Percentiles rank a stretch among this genome's conserved stretches.
Conservation (phyloP, 1,284 basidiomycete genomes). For the Tylopilus orsonianus region DNA sequence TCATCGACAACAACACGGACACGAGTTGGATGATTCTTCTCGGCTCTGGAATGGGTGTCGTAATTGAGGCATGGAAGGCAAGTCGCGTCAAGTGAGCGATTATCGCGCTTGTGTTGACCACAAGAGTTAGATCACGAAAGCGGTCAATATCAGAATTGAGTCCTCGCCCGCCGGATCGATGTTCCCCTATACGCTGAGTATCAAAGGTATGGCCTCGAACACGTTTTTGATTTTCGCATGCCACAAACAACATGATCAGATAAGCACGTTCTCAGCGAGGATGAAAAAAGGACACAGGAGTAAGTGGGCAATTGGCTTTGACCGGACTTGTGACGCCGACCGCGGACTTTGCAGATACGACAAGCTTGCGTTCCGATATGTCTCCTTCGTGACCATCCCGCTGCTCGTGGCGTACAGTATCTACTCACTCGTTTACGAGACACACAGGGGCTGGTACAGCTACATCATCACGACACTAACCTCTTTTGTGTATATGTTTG, state of each 20-base stretch:
- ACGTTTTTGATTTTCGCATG: slow-evolving; percentile 15
- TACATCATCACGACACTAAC: slow-evolving; percentile 88
- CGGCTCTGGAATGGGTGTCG: slow-evolving; percentile 82
- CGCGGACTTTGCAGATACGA: slow-evolving; percentile 59
- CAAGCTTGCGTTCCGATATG: slow-evolving; percentile 86
- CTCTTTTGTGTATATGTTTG: slow-evolving; percentile 94
- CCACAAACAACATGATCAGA: slow-evolving; percentile 45
- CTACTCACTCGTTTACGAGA: slow-evolving; percentile 88
- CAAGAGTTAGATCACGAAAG: slow-evolving; percentile 68
- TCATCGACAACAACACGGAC: slow-evolving; percentile 93
- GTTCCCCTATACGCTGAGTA: slow-evolving; percentile 78
- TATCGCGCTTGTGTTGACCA: slow-evolving; percentile 16
- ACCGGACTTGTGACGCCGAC: slow-evolving; percentile 23
- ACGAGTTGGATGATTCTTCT: slow-evolving; percentile 96
- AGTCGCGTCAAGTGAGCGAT: slow-evolving; percentile 18
- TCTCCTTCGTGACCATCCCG: slow-evolving; percentile 85
- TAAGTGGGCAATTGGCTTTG: slow-evolving; percentile 42
- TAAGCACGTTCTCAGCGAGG: slow-evolving; percentile 90
- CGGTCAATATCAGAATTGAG: slow-evolving; percentile 79
- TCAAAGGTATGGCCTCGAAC: slow-evolving; percentile 60
- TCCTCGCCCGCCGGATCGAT: slow-evolving; percentile 57
- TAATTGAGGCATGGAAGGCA: slow-evolving; percentile 97
- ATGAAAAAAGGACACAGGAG: slow-evolving; percentile 98
- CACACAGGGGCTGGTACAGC: slow-evolving; percentile 93
- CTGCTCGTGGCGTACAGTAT: slow-evolving; percentile 82